Base-by-base conservation (phyloP, 345 rosid species). In the Limnanthes douglasii region DNA sequence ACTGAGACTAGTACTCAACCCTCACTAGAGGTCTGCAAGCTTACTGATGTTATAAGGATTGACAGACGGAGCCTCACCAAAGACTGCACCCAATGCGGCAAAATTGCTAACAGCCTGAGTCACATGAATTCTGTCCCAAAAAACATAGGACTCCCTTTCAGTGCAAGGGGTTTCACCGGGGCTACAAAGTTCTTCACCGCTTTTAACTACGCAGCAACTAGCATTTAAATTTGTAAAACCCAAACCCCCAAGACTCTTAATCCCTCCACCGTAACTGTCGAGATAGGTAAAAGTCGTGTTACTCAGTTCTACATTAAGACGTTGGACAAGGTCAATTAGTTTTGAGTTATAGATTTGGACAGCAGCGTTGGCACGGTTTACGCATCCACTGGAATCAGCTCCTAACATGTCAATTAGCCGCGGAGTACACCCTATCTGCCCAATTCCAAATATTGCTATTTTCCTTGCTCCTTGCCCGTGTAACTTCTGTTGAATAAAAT, bases 71-170 rank as follows among this genome's bases (percentile, higher is more conserved):
- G n/a, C n/a, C n/a, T n/a, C n/a, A n/a, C n/a, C n/a, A n/a, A n/a
- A n/a, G n/a, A n/a, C n/a, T n/a, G n/a, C n/a, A n/a, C n/a, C n/a
- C n/a, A n/a, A n/a, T n/a, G 52, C 72, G 1, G 17, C 14, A 31
- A 30, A 3, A 4, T 4, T 3, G 25, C 43, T 63, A 8, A 43
- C 45, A 4, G 23, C 38, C 27, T 64, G 62, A 0, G 72, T 43
- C 1, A 61, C 62, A 50, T 61, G 74, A n/a, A 34, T 43, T 28
- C 46, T 59, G 5, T 64, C 74, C 64, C 62, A 64, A 19, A 55
- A 61, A 2, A 34, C 31, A 16, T 43, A 48, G 3, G 1, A 3
- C 6, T 10, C 24, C 35, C 69, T 37, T 11, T 31, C 19, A 20
- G 8, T 6, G 44, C 75, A 57, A 8, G 70, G 57, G 5, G 18